Evolutionary conservation across 805 yeast species (phyloP).

Genomic region (Ogataea henricii): DNA sequence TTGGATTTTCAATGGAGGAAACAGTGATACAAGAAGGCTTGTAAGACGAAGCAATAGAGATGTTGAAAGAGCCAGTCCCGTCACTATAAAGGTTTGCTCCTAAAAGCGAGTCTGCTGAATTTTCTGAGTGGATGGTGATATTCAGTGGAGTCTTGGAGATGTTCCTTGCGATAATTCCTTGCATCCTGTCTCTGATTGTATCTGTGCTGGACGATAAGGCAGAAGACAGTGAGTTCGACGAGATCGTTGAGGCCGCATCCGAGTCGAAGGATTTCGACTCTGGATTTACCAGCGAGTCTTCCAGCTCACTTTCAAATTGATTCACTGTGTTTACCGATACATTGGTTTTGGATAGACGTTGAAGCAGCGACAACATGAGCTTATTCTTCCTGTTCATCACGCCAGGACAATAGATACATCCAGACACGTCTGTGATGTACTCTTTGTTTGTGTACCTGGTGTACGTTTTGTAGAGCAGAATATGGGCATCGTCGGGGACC

Average conservation of each 20-base stretch:
- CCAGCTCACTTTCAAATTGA: constrained; percentile 41
- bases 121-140: constrained; percentile 57
- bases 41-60: constrained; percentile 55
- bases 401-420: constrained; percentile 73
- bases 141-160: constrained; percentile 57
- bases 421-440: constrained; percentile 64
- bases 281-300: constrained; percentile 34
- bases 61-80: constrained; percentile 63
- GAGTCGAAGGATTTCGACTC: constrained; percentile 25
- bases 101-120: constrained; percentile 33
- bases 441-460: constrained; percentile 41
- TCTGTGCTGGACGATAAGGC: constrained; percentile 20
- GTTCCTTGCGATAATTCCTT: constrained; percentile 69
- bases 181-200: constrained; percentile 61
- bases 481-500: constrained; percentile 58
- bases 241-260: constrained; percentile 22
- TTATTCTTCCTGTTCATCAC: constrained; percentile 69
- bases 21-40: constrained; percentile 62
- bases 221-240: constrained; percentile 18
- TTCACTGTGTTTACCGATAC: constrained; percentile 32
- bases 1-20: constrained; percentile 47
- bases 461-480: constrained; percentile 63
- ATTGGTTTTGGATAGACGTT: constrained; percentile 55
- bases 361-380: constrained; percentile 65
- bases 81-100: constrained; percentile 53